These are phyloP conservation scores for Ogataea siamensis DNA, from an alignment of 805 yeast species.

Conservation along the genomic window DNA sequence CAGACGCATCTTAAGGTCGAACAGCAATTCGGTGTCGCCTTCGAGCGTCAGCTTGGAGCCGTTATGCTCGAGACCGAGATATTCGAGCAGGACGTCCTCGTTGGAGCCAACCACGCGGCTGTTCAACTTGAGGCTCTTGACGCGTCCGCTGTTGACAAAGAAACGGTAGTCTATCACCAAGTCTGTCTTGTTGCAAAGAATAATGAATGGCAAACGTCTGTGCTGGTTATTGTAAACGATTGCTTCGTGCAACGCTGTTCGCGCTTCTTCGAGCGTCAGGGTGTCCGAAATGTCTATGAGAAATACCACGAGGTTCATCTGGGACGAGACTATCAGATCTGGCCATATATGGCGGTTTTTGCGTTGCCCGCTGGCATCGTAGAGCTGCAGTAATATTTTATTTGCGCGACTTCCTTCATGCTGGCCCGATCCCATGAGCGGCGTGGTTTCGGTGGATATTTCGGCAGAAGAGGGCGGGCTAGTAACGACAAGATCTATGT, in stretches of 20 bases:
- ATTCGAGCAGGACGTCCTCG: conserved; percentile 18
- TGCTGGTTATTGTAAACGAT: conserved; percentile 20
- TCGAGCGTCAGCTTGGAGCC: conserved; percentile 3
- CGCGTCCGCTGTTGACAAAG: conserved; percentile 5
- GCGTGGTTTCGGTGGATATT: conserved; percentile 6
- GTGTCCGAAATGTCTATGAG: conserved; percentile 32
- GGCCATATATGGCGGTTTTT: conserved; percentile 28
- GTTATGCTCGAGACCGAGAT: conserved; percentile 19
- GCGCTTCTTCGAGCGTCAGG: conserved; percentile 26
- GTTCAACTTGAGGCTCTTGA: conserved; percentile 11
- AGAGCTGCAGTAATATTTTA: conserved; percentile 20
- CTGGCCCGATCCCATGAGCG: conserved; percentile 1
- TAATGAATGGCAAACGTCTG: conserved; percentile 26
- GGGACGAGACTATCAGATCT: conserved; percentile 9
- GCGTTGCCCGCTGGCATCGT: conserved; percentile 34
- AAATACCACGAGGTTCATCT: conserved; percentile 25
- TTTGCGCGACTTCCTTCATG: conserved; percentile 2
- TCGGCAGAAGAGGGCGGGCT: conserved; percentile 12
- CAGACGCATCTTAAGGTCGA: conserved; percentile 26
- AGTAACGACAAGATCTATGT: conserved; percentile 10
- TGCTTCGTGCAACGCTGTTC: conserved; percentile 21
- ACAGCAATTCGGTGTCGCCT: conserved; percentile 14
- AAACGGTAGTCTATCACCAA: conserved; percentile 22
- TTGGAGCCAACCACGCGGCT: conserved; percentile 10
- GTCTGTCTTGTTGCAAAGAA: conserved; percentile 33